Evolutionary conservation across 768 basidiomycete genomes (phyloP).

Genomic region (Leccinum ochraceum): DNA sequence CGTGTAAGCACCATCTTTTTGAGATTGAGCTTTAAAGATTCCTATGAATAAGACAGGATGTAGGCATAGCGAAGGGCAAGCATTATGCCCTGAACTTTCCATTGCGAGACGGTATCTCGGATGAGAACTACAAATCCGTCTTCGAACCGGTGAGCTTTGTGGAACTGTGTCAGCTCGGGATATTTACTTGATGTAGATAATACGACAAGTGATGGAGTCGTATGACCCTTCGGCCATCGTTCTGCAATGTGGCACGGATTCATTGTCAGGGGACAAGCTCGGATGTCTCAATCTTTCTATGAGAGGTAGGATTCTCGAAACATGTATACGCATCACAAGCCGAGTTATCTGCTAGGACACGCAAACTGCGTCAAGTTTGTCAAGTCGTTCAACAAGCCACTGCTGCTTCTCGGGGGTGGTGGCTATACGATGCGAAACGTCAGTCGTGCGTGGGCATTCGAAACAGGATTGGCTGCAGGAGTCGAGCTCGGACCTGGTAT

Average conservation of each 20-base stretch:
- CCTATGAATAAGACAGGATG: slow-evolving; percentile 56
- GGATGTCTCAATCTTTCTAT: slow-evolving; percentile 97
- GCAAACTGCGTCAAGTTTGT: slow-evolving; percentile 98
- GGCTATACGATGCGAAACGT: slow-evolving; percentile 99
- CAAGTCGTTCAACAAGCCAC: slow-evolving; percentile 91
- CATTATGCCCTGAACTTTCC: slow-evolving; percentile 95
- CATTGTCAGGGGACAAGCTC: slow-evolving; percentile 92
- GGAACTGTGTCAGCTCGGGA: not conserved
- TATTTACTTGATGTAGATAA: slow-evolving; percentile 58
- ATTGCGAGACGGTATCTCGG: slow-evolving; percentile 90
- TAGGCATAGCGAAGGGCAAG: slow-evolving; percentile 92
- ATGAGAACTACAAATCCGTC: slow-evolving; percentile 91
- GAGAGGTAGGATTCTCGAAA: slow-evolving; percentile 54
- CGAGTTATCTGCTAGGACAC: slow-evolving; percentile 58
- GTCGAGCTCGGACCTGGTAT: slow-evolving; percentile 86
- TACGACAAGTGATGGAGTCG: slow-evolving; percentile 89
- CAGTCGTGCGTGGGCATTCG: slow-evolving; percentile 95
- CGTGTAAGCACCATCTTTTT: slow-evolving; percentile 51
- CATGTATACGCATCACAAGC: not conserved
- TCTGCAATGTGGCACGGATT: slow-evolving; percentile 96
- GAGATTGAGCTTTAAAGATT: slow-evolving; percentile 4
- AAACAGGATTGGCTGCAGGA: slow-evolving; percentile 97
- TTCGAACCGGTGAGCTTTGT: slow-evolving; percentile 81
- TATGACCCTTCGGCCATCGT: slow-evolving; percentile 96
- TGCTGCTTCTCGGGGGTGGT: slow-evolving; percentile 94